phyloP scores from a whole-genome alignment of 169 alveolate genomes.

The Cryptosporidium andersoni region DNA sequence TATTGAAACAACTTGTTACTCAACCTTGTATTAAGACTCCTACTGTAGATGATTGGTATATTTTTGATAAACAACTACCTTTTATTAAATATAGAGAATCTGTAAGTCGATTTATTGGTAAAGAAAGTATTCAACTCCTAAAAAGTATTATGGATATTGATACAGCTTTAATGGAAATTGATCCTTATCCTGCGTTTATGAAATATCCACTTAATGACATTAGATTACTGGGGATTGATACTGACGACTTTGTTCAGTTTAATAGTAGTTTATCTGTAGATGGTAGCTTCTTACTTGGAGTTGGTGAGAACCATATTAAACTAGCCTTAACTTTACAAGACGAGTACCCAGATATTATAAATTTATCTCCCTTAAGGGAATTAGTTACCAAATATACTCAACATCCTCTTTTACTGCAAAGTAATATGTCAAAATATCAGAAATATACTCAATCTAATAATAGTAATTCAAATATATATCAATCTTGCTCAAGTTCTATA shows the following conservation, averaged over 20 bases:
- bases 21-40: conserved; percentile 63
- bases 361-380: conserved; percentile 31
- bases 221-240: conserved; percentile 74
- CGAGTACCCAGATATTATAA: conserved; percentile 15
- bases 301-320: conserved; percentile 75
- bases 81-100: conserved; percentile 72
- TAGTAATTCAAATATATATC: too few relatives aligned
- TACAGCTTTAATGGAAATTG: conserved; percentile 73
- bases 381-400: conserved; percentile 41
- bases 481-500: too few relatives aligned
- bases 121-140: conserved; percentile 72
- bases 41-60: conserved; percentile 70
- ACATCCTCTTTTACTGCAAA: conserved; percentile 23
- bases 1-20: conserved; percentile 37
- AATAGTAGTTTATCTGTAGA: conserved; percentile 72
- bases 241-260: conserved; percentile 74
- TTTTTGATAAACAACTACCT: conserved; percentile 61
- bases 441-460: not conserved
- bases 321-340: conserved; percentile 73
- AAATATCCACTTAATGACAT: conserved; percentile 73
- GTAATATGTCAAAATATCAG: not conserved
- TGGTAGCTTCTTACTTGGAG: conserved; percentile 72
- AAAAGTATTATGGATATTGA: conserved; percentile 76
- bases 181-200: conserved; percentile 68
- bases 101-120: conserved; percentile 77